Base-by-base conservation (phyloP, 768 basidiomycete genomes). In the Mrakia hoshinonis region DNA sequence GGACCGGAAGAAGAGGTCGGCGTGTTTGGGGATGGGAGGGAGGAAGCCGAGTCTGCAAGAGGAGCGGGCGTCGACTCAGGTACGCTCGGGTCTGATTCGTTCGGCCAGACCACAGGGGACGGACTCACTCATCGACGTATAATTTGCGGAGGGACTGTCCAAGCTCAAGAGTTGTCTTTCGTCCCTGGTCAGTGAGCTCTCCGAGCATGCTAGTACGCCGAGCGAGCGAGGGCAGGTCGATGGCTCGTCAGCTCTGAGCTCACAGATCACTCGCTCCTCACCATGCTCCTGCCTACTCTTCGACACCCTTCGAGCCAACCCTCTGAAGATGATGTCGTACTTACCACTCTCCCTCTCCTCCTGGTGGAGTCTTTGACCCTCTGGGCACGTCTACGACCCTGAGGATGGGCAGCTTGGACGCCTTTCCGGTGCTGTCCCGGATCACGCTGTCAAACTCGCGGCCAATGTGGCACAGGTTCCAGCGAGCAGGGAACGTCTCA, bases 171-270 rank as follows among this genome's bases (percentile, higher is more conserved):
- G 89, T 89, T 7, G 88, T 87, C 82, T 86, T 82, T 76, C 86
- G 82, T 46, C 89, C 89, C 4, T 87, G 73, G 75, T 90, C 87
- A 10, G 87, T 88, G 68, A 89, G 77, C 75, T 88, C 87, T 36
- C 89, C 89, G 24, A 90, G 79, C 65, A 90, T 79, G 77, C 89
- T 89, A 71, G 46, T 24, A 48, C 29, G 67, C 15, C 13, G 48
- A 47, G 68, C 46, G 60, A 31, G 34, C 13, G 51, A 60, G 66
- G 47, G 51, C 31, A 12, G 29, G 6, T 4, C 15, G 7, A 43
- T 43, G 43, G 43, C 43, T 43, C 7, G 43, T 43, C 43, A 43
- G 43, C 43, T 7, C 7, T 7, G 43, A 43, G 43, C 43, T 43
- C 43, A 43, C 43, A 15, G 7, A 43, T 43, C 43, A 15, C 43